These are phyloP conservation scores for Leccinellum luteum DNA, from an alignment of 768 basidiomycete genomes.

Conservation along the genomic window DNA sequence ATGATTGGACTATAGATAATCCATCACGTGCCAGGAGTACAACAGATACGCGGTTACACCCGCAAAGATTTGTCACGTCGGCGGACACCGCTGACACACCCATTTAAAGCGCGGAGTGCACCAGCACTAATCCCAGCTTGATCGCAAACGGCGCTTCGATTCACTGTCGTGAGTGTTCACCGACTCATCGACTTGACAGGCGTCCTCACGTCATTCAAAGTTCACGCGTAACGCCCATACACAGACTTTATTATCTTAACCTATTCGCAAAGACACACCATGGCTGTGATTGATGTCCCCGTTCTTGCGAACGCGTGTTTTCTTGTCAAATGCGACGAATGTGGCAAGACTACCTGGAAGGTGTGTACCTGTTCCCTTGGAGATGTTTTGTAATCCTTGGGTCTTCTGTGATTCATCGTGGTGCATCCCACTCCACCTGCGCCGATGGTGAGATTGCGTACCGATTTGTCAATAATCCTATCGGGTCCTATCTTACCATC, in stretches of 20 bases:
- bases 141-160: neutral
- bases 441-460: slow-evolving; percentile 14
- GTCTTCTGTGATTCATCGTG: slow-evolving; percentile 20
- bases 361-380: slow-evolving; percentile 42
- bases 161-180: neutral
- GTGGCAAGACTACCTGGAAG: slow-evolving; percentile 71
- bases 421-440: slow-evolving; percentile 15
- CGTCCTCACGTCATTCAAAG: slow-evolving; percentile 20
- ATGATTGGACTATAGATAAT: neutral
- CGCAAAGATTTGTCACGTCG: neutral
- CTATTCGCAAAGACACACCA: slow-evolving; percentile 24
- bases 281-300: slow-evolving; percentile 22
- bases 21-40: neutral
- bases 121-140: neutral
- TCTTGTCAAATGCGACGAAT: slow-evolving; percentile 54
- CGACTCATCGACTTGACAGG: slow-evolving; percentile 8
- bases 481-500: slow-evolving; percentile 2
- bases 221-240: slow-evolving; percentile 13
- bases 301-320: slow-evolving; percentile 54
- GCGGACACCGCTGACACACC: neutral
- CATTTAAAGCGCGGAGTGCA: neutral
- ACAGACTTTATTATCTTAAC: slow-evolving; percentile 35
- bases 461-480: slow-evolving; percentile 8
- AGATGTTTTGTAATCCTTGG: slow-evolving; percentile 17
- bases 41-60: neutral